Base-by-base conservation (phyloP, 2,329 filamentous ascomycete genomes). In the Talaromyces verruculosus region DNA sequence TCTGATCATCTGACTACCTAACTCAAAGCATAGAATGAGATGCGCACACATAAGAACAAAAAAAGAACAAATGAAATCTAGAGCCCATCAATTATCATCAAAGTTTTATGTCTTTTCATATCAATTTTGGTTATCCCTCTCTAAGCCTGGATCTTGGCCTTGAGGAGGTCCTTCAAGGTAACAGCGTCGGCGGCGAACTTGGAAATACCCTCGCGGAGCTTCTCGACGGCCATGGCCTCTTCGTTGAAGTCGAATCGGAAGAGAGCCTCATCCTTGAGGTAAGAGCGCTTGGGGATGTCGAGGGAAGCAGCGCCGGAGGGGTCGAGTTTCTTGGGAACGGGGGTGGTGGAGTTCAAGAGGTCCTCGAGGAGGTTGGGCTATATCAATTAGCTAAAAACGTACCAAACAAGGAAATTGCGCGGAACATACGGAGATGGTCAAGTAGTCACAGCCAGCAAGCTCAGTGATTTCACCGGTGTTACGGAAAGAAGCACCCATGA, bases 171-270 rank as follows among this genome's bases (percentile, higher is more conserved):
- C 91, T 98, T 98, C 75, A 99, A 89, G 67, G 92, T 96, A 72
- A 93, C 84, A 72, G 95, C 93, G 77, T 99, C 95, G 73, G 95
- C 95, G 67, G 95, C 94, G 77, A 99, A 99, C 85, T 97, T 97
- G 87, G 92, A 96, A 86, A 99, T 99, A 83, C 95, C 95, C 84
- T 99, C 95, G 69, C 93, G 91, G 74, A 99, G 89, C 91, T 99
- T 99, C 90, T 98, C 93, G 72, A 96, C 92, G 70, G 92, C 95
- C 95, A 99, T 99, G 81, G 94, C 91, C 78, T 99, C 93, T 87
- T 99, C 95, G 87, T 99, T 99, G 89, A 99, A 97, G 83, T 93
- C 91, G 86, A 97, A 99, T 81, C 95, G 93, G 93, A 98, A 99
- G 60, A 82, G 77, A 63, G 93, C 76, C 88, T 99, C 95, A 82